Base-by-base conservation (phyloP, 768 basidiomycete species). In the Podaxis sp. region DNA sequence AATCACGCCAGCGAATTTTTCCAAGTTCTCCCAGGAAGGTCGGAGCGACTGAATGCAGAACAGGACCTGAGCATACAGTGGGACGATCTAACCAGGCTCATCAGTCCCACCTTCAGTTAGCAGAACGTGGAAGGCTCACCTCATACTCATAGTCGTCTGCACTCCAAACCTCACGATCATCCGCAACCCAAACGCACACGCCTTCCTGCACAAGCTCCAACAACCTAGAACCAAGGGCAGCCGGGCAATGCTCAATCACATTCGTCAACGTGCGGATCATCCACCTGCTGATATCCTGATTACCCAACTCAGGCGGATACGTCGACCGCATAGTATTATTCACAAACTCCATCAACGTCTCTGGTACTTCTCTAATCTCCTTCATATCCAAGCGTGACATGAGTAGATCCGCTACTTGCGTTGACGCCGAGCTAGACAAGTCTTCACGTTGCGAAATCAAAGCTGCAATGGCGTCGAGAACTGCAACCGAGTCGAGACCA, bases 221-320 rank as follows among this genome's bases (percentile, higher is more conserved):
- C 42, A 88, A 65, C 23, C 72, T 69, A 21, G 77, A 62, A 44
- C 79, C 68, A 52, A 84, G 72, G 46, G 79, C 80, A 4, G 63
- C 61, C 1, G 88, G 86, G 66, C 86, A 88, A 0, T 71, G 64
- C 59, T 88, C 86, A 42, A 92, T 72, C 3, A 82, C 67, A 5
- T 74, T 71, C 47, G 78, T 79, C 55, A 91, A 70, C 3, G 86
- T 78, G 40, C 84, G 75, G 18, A 85, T 72, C 63, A 89, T 74
- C 89, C 89, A 91, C 62, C 83, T 74, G 37, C 82, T 80, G 38
- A 78, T 77, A 55, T 81, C 76, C 67, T 79, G 77, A 65, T 83
- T 80, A 50, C 75, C 74, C 3, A 81, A 77, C 18, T 80, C 79
- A 0, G 89, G 88, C 0, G 90, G 90, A 71, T 93, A 93, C 7